These are phyloP conservation scores for Neckera pumila DNA, from an alignment of 225 moss, liverwort and hornwort species.

Conservation along the genomic window DNA sequence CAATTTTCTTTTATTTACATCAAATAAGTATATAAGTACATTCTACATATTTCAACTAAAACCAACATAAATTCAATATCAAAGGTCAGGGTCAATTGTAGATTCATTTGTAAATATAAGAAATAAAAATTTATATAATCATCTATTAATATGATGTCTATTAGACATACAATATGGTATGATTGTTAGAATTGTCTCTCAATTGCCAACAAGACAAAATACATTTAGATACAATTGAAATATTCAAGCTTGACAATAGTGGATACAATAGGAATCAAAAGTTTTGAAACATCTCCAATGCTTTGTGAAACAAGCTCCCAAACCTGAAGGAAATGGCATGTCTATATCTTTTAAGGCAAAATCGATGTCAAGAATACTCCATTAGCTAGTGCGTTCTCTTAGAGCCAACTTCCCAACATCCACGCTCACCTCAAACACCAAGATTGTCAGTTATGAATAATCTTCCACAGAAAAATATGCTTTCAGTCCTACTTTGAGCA, in stretches of 20 bases:
- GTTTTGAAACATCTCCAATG: no score
- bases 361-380: rapidly evolving
- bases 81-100: rapidly evolving
- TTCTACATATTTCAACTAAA: background rate
- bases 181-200: background rate
- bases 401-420: background rate
- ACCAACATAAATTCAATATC: background rate
- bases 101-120: background rate
- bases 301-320: rapidly evolving
- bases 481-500: no score
- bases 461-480: no score
- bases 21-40: background rate
- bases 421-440: rapidly evolving
- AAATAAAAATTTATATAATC: background rate
- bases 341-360: rapidly evolving
- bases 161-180: background rate
- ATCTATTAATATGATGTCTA: background rate
- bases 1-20: background rate
- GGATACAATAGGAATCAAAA: background rate
- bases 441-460: background rate
- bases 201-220: background rate
- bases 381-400: rapidly evolving
- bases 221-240: background rate
- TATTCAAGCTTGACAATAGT: background rate
- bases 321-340: rapidly evolving